Evolutionary conservation across 371 early-diverging fungal genomes (phyloP), one percentile per base, ranked within the genome.

Genomic region (Lichtheimia hyalospora): DNA sequence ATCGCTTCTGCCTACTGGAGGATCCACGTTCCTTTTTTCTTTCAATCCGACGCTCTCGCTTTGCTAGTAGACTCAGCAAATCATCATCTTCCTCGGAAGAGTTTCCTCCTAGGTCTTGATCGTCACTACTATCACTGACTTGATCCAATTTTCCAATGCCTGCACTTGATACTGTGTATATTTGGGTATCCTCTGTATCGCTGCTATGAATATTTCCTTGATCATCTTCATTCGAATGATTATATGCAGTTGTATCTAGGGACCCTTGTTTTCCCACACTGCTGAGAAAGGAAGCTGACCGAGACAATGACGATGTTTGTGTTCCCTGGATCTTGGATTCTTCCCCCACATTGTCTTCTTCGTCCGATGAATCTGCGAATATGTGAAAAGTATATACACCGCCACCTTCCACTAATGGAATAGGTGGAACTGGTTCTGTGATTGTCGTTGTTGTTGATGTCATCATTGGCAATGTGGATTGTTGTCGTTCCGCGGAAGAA

Each of bases 21-120:
- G 34, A 21, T 46, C 21, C 46, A 21, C 46, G 46, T 15, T 46
- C 34, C 34, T 46, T 46, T 21, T 53, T 25, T 7, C 59, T 49
- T 51, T 58, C 51, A 14, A 58, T 58, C 15, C 60, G 52, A 18
- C 39, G 34, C 24, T 61, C 61, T 16, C 54, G 48, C 23, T 21
- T 44, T 48, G 46, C 49, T 34, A 61, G 24, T 7, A 54, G 24
- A 1, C 27, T 24, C 42, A 61, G 27, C 21, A 61, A 48, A 14
- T 61, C 61, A 51, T 40, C 61, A 12, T 53, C 53, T 14, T 39
- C 39, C 13, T 55, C 56, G 46, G 16, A 21, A 42, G 34, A 34
- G 10, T 34, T 34, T 8, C 8, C 34, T 34, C 34, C 34, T 34
- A 2, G 6, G n/a, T 49, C 54, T 13, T 43, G 43, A 13, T 61